Evolutionary conservation across 805 yeast species (phyloP).

Genomic region (Ogataea populi-albae): DNA sequence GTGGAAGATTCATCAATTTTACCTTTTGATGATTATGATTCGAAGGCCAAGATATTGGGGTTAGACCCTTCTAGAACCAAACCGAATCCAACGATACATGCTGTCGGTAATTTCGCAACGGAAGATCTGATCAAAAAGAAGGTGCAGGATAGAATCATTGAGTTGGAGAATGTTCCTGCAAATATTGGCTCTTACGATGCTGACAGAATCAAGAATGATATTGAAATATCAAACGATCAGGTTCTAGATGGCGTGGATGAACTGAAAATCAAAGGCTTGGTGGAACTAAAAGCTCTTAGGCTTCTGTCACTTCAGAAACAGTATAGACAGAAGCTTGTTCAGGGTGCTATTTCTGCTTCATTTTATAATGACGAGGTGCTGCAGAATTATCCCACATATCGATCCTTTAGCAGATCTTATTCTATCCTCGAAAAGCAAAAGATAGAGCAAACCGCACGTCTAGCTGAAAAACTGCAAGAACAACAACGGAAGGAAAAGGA

Average conservation of each 20-base stretch:
- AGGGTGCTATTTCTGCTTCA: constrained; percentile 34
- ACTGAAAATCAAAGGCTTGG: constrained; percentile 60
- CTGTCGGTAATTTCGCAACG: constrained; percentile 47
- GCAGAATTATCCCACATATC: constrained; percentile 51
- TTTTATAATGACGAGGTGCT: constrained; percentile 53
- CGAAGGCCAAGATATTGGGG: constrained; percentile 42
- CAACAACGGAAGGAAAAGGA: constrained; percentile 62
- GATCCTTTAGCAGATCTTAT: constrained; percentile 67
- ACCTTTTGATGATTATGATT: constrained; percentile 30
- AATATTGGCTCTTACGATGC: constrained; percentile 62
- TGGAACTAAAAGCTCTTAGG: constrained; percentile 68
- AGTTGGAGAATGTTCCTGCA: constrained; percentile 65
- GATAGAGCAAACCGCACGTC: constrained; percentile 69
- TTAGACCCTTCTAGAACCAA: constrained; percentile 28
- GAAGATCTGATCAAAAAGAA: constrained; percentile 55
- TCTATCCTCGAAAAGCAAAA: constrained; percentile 67
- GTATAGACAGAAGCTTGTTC: constrained; percentile 58
- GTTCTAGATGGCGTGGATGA: constrained; percentile 48
- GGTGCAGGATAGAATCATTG: constrained; percentile 54
- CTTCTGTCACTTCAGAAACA: constrained; percentile 68
- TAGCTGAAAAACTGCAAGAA: constrained; percentile 74
- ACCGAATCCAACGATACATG: constrained; percentile 35
- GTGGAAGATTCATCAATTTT: constrained; percentile 8
- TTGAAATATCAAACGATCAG: constrained; percentile 41
- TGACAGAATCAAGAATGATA: constrained; percentile 27